Base-by-base conservation (phyloP, 306 rosid species). In the Inga laurina region DNA sequence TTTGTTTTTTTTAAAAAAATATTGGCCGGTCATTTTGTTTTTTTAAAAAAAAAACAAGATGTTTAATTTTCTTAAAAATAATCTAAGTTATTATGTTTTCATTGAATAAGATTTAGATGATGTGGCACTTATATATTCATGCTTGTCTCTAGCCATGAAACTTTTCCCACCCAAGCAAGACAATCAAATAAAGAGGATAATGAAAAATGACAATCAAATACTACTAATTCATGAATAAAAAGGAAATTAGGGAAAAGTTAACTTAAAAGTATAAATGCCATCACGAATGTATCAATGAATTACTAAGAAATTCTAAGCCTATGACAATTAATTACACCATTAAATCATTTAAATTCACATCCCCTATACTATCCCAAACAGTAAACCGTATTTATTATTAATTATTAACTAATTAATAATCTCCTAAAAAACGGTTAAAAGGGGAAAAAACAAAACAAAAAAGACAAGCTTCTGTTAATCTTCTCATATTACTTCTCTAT, bases 321-420 rank as follows among this genome's bases (percentile, higher is more conserved):
- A 69, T 14, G 73, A 70, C 30, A 78, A 30, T 62, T 61, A 9
- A 57, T n/a, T 56, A 18, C 27, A 56, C 24, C 34, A 59, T 59
- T 43, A 35, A 39, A 49, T 56, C 4, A 67, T 39, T 77, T 30
- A 35, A 72, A 57, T 48, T 83, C 44, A 5, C 78, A 83, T 77
- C 74, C 54, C 83, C 57, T 80, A 46, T 51, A 76, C 65, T 61
- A 49, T 10, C 74, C 65, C 22, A 35, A 54, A 22, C 51, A 68
- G 49, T 70, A 49, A 39, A 39, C 43, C 43, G 54, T 30, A 14
- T 49, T 49, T 10, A 12, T 46, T 46, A 11, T 11, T 3, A 11
- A 11, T 46, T 46, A 11, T 46, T 46, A 46, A 46, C 13, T 48
- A 48, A 13, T 48, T 13, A 49, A 14, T 32, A 49, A 14, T 32